These are phyloP conservation scores for Melastoma malabathricum DNA, from an alignment of 345 rosid genomes.

Conservation along the genomic window DNA sequence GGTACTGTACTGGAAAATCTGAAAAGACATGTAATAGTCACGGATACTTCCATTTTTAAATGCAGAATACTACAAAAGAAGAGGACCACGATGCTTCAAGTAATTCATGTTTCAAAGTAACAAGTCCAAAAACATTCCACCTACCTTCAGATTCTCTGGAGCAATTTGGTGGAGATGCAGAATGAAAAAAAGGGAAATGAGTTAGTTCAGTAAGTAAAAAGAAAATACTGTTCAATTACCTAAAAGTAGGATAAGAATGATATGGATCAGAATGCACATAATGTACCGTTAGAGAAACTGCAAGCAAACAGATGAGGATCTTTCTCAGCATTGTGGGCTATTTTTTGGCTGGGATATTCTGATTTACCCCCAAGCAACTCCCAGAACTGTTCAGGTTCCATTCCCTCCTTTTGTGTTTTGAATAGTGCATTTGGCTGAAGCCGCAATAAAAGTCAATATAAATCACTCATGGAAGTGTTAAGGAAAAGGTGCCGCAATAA, in stretches of 20 bases:
- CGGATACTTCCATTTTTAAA: no score
- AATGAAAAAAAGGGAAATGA: conserved; percentile 15
- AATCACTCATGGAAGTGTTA: no score
- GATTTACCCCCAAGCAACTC: conserved; percentile 73
- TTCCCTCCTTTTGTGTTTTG: conserved; percentile 84
- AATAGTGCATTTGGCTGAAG: conserved; percentile 70
- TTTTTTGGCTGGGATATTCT: conserved; percentile 70
- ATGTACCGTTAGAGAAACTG: conserved; percentile 52
- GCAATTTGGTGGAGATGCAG: conserved; percentile 12
- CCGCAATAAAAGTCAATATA: not conserved
- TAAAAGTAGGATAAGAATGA: not conserved
- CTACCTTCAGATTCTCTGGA: conserved; percentile 79
- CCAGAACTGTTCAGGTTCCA: conserved; percentile 92
- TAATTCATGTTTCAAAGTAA: conserved; percentile 2
- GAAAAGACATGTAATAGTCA: no score
- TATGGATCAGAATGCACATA: conserved; percentile 3
- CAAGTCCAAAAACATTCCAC: conserved; percentile 10
- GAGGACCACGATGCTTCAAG: no score
- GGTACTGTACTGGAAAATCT: no score
- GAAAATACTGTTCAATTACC: not conserved
- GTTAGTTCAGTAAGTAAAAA: conserved; percentile 2
- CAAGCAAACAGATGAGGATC: conserved; percentile 96
- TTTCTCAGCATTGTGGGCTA: conserved; percentile 55
- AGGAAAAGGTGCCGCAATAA: no score
- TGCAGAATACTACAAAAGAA: no score